A percentile compares a stretch with the other conserved stretches of the same genome.
phyloP scores from a whole-genome alignment of 176 grass and related monocot species.

The Phragmites australis region DNA sequence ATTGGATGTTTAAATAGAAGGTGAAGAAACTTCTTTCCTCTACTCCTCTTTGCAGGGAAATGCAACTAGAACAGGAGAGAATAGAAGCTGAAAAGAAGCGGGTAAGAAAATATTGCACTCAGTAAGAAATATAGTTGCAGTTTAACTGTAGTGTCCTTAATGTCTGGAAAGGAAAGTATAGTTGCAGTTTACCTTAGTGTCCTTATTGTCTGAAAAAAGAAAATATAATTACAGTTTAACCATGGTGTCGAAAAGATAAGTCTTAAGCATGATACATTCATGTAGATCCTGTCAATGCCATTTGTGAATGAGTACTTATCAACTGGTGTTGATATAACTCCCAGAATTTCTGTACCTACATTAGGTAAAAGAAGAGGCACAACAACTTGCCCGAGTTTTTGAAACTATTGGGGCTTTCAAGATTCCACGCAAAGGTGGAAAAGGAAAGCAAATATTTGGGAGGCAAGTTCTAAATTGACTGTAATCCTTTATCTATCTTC shows the following conservation, averaged over 20 bases:
- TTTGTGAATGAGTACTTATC: neutral
- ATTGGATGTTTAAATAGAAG: neutral
- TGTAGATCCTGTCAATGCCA: neutral
- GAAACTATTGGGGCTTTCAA: slow-evolving; percentile 91
- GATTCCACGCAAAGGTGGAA: slow-evolving; percentile 78
- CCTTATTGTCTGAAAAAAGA: neutral
- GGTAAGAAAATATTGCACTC: slow-evolving; percentile 40
- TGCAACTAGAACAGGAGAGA: slow-evolving; percentile 77
- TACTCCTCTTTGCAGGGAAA: slow-evolving; percentile 66
- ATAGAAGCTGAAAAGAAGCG: slow-evolving; percentile 87
- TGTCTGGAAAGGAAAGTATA: neutral
- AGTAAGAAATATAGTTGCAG: neutral
- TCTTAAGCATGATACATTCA: neutral
- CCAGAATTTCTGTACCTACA: slow-evolving; percentile 24
- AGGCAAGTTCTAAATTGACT: slow-evolving; percentile 58
- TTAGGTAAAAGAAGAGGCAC: slow-evolving; percentile 90
- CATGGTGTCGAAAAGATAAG: neutral
- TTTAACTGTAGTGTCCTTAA: neutral
- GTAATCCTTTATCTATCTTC: neutral
- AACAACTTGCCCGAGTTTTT: slow-evolving; percentile 77
- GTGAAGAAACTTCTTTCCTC: neutral
- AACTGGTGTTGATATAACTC: neutral
- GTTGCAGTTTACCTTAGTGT: neutral
- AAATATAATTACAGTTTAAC: neutral
- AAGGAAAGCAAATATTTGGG: slow-evolving; percentile 87